Conservation (phyloP, 2,329 filamentous ascomycete species). For the Trichoderma afroharzianum region DNA sequence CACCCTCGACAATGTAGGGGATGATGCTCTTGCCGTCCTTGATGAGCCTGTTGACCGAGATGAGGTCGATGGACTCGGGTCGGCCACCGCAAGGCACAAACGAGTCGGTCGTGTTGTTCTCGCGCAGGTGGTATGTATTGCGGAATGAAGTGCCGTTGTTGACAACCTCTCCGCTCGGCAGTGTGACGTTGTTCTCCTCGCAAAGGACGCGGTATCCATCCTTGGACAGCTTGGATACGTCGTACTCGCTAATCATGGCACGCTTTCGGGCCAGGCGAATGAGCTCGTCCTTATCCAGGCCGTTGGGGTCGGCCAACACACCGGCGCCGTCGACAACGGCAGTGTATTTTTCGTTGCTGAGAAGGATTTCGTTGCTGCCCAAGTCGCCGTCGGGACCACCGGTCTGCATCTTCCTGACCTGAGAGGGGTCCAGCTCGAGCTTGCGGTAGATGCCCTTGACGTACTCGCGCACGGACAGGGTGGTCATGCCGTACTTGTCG, state of each 20-base stretch:
- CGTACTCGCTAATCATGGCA: constrained; percentile 85
- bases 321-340: constrained; percentile 95
- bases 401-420: constrained; percentile 91
- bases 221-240: constrained; percentile 77
- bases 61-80: constrained; percentile 92
- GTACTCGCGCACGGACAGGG: constrained; percentile 91
- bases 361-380: constrained; percentile 94
- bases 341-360: constrained; percentile 93
- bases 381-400: constrained; percentile 95
- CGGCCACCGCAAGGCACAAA: constrained; percentile 97
- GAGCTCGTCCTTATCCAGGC: constrained; percentile 80
- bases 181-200: constrained; percentile 83
- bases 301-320: constrained; percentile 89
- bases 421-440: constrained; percentile 79
- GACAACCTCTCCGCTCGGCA: constrained; percentile 82
- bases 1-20: constrained; percentile 95
- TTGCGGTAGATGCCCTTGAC: constrained; percentile 97
- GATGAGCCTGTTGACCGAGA: constrained; percentile 82
- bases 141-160: constrained; percentile 93
- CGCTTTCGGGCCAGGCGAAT: constrained; percentile 79
- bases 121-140: constrained; percentile 92
- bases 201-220: constrained; percentile 89
- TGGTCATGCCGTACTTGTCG: constrained; percentile 96
- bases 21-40: constrained; percentile 81
- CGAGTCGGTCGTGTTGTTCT: constrained; percentile 71